Evolutionary conservation across 306 rosid genomes (phyloP).

Genomic region (Albizia julibrissin): DNA sequence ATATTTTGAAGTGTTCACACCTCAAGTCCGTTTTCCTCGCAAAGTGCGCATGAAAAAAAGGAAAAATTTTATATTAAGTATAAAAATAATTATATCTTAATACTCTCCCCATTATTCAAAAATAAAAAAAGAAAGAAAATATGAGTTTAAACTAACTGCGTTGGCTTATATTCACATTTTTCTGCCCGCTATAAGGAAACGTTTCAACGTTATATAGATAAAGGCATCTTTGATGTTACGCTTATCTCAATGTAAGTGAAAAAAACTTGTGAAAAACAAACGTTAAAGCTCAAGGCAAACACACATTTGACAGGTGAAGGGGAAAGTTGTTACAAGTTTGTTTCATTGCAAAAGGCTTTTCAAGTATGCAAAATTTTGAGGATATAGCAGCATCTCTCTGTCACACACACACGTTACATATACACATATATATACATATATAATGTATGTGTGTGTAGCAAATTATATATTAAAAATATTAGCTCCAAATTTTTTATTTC

Average conservation of each 20-base stretch:
- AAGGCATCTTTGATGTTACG: not conserved
- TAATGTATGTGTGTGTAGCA: not conserved
- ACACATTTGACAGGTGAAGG: not conserved
- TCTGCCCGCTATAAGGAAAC: not conserved
- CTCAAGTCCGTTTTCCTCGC: not conserved
- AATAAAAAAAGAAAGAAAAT: not conserved
- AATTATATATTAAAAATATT: too few species aligned
- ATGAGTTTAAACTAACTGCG: too few species aligned
- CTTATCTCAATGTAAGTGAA: too few species aligned
- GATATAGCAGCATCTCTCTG: too few species aligned
- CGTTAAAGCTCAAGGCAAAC: not conserved
- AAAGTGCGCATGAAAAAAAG: not conserved
- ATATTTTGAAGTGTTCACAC: not conserved
- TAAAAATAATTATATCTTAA: too few species aligned
- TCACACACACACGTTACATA: too few species aligned
- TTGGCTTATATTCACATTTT: not conserved
- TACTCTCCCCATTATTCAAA: not conserved
- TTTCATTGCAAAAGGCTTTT: not conserved
- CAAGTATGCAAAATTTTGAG: not conserved
- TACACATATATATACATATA: too few species aligned
- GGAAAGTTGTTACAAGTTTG: not conserved
- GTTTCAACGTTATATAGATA: not conserved
- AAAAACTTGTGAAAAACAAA: too few species aligned
- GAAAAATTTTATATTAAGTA: too few species aligned
- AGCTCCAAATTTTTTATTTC: not conserved